These are phyloP conservation scores for Pilasporangium apinafurcum DNA, from an alignment of 352 stramenopile species.

Conservation along the genomic window DNA sequence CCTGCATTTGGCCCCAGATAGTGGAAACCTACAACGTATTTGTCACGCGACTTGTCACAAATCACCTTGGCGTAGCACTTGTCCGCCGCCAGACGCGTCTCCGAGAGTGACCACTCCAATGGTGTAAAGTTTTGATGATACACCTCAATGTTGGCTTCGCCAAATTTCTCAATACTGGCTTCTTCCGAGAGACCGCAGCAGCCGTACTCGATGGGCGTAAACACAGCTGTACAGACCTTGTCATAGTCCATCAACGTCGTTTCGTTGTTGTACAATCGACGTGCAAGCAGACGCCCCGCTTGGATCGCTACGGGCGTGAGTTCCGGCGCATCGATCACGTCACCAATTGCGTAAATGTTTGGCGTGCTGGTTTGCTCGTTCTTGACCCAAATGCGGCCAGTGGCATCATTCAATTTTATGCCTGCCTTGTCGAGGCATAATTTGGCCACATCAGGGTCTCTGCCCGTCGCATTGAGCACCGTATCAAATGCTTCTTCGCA, in stretches of 20 bases:
- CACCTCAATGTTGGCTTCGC: constrained; percentile 90
- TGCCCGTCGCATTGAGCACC: constrained; percentile 93
- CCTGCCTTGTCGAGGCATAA: constrained; percentile 85
- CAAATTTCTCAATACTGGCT: constrained; percentile 85
- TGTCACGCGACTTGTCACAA: constrained; percentile 82
- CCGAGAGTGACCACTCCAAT: constrained; percentile 92
- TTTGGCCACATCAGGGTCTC: constrained; percentile 89
- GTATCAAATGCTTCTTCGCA: constrained; percentile 94
- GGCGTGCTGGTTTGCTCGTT: constrained; percentile 92
- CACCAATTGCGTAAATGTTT: constrained; percentile 97
- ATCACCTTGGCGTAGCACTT: constrained; percentile 96
- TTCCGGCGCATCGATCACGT: constrained; percentile 96
- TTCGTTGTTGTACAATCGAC: constrained; percentile 87
- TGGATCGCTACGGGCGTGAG: constrained; percentile 98
- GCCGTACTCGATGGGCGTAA: constrained; percentile 97
- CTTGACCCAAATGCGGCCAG: constrained; percentile 87
- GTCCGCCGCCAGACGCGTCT: constrained; percentile 44
- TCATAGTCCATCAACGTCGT: constrained; percentile 90
- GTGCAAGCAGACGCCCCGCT: constrained; percentile 87
- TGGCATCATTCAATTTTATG: constrained; percentile 86
- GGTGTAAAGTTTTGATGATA: constrained; percentile 96
- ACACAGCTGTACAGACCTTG: constrained; percentile 91
- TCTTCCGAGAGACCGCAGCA: constrained; percentile 96
- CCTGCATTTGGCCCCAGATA: constrained; percentile 97
- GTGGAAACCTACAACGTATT: constrained; percentile 95